Percentiles rank a stretch among this genome's conserved stretches.
Conservation (phyloP, 495 filamentous ascomycete species). For the Stereocaulon alpinum region DNA sequence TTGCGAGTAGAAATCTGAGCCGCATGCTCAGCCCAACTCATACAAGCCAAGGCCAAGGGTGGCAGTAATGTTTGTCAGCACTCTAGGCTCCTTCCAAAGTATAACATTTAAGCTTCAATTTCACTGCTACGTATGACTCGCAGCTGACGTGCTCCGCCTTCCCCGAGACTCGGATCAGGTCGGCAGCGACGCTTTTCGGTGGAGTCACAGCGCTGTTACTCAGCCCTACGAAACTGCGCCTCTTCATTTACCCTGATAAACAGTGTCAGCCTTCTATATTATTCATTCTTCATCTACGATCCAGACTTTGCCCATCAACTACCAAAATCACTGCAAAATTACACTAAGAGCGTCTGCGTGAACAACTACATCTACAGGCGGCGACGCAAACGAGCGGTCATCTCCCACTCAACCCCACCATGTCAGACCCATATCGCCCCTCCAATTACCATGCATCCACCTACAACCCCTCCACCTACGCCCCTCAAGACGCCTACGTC, state of each 20-base stretch:
- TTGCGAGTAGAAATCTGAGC: too few species aligned
- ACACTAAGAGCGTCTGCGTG: neutral
- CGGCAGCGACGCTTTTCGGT: conserved; percentile 2
- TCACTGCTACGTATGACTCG: neutral
- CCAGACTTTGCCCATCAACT: neutral
- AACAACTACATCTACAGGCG: neutral
- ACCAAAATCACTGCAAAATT: too few species aligned
- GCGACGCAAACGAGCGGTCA: neutral
- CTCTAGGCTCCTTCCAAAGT: neutral
- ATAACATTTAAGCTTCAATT: neutral
- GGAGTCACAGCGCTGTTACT: neutral
- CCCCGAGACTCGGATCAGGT: neutral
- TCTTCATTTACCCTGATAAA: neutral
- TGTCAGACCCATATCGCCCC: conserved; percentile 12
- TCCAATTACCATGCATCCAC: conserved; percentile 12
- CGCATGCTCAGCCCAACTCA: too few species aligned
- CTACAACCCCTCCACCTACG: conserved; percentile 11
- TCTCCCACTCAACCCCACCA: neutral
- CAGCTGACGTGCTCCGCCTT: conserved; percentile 1
- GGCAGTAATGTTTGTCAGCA: neutral
- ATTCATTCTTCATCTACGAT: neutral
- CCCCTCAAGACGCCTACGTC: conserved; percentile 4
- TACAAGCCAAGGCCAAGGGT: neutral
- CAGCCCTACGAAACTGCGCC: conserved; percentile 8
- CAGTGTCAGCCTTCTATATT: neutral